Percentiles rank a stretch among this genome's conserved stretches.
Evolutionary conservation across 495 filamentous ascomycete species (phyloP).

Genomic region (Aspergillus indologenus): DNA sequence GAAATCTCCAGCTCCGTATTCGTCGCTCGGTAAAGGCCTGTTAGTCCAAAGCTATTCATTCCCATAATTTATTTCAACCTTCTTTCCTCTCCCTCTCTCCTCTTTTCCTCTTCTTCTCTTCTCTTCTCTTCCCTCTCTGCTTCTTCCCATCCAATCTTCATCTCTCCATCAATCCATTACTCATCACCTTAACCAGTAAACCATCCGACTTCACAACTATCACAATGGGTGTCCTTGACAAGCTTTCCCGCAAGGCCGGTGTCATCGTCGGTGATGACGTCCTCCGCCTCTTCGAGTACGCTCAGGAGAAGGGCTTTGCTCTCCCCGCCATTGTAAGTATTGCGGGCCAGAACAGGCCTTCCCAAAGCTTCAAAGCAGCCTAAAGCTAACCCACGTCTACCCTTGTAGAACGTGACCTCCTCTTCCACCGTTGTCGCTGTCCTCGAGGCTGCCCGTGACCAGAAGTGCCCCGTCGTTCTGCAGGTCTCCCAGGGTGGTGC

Average conservation of each 20-base stretch:
- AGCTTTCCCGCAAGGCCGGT: slow-evolving; percentile 73
- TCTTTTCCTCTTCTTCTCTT: slow-evolving; percentile 12
- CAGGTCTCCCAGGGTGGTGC: slow-evolving; percentile 92
- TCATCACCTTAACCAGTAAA: slow-evolving; percentile 2
- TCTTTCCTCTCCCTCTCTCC: slow-evolving; percentile 10
- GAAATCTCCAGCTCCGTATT: slow-evolving; percentile 24
- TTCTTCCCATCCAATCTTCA: not conserved
- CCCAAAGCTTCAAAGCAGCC: not conserved
- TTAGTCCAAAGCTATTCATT: slow-evolving; percentile 11
- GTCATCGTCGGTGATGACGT: slow-evolving; percentile 90
- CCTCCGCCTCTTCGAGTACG: slow-evolving; percentile 75
- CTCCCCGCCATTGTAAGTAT: slow-evolving; percentile 83
- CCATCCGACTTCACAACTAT: slow-evolving; percentile 10
- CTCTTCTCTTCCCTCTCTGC: not conserved
- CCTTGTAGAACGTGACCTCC: slow-evolving; percentile 73
- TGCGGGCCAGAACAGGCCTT: not conserved
- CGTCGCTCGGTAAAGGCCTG: slow-evolving; percentile 27
- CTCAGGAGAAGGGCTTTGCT: slow-evolving; percentile 79
- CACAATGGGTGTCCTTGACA: slow-evolving; percentile 63
- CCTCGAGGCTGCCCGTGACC: slow-evolving; percentile 90
- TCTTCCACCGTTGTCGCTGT: slow-evolving; percentile 83
- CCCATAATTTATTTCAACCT: slow-evolving; percentile 19
- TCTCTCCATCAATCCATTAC: not conserved
- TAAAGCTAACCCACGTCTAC: slow-evolving; percentile 4
- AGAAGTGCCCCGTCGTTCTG: slow-evolving; percentile 82